Evolutionary conservation across 768 basidiomycete genomes (phyloP), one percentile per base, ranked within the genome.

Genomic region (Agaricus subrufescens): DNA sequence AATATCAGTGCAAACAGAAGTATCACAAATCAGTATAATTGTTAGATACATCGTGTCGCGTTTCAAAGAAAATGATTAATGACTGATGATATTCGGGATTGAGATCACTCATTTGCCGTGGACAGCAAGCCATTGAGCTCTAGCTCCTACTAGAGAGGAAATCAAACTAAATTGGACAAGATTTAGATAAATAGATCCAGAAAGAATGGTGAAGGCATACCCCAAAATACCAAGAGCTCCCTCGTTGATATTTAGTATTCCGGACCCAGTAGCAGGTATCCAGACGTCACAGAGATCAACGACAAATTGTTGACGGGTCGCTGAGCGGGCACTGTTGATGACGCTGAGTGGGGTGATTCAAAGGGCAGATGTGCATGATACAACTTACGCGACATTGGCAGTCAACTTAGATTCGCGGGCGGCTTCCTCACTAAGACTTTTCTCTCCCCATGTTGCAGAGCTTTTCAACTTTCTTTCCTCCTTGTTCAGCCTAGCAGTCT

Each of bases 251-350:
- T 81, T 80, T 60, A 86, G 78, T 51, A 90, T 73, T 14, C 88
- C 91, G 40, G 94, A 78, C 56, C 81, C 87, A 19, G 87, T 86
- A 6, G 93, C 89, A 4, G 97, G 97, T 63, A 95, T 84, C 85
- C 88, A 95, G 57, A 94, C 70, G 67, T 99, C 97, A 56, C 94
- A 75, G 19, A 83, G 65, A 68, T 99, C 97, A 57, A 91, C 84
- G 53, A 87, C 72, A 62, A 98, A 81, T 70, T 98, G 97, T 60
- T 83, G 82, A 29, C 86, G 83, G 30, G 85, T 79, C 4, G 80
- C 83, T 46, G 78, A 75, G 46, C 85, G 84, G 63, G 87, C 79
- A 42, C 86, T 89, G 63, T 40, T 56, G 34, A 46, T 57, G 19
- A 52, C 19, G 19, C 19, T 19, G 46, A 25, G 39, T 54, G 38